A percentile compares a stretch with the other conserved stretches of the same genome.
These are phyloP conservation scores for Trichoderma hamatum DNA, from an alignment of 2,329 filamentous ascomycete genomes.

Conservation along the genomic window DNA sequence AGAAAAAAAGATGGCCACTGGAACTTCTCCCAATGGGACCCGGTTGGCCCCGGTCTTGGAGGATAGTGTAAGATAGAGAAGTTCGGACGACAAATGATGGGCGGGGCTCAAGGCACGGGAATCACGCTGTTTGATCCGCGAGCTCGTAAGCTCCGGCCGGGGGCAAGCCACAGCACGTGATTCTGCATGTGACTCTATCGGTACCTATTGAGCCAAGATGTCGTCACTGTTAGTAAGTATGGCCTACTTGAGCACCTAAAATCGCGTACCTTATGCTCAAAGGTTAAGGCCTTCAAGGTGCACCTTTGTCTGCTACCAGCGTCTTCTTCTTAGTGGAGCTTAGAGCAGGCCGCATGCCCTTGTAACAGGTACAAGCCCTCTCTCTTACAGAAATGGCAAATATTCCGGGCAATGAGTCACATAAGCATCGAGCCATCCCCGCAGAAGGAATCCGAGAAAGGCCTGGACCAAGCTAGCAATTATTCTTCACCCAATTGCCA, in stretches of 20 bases:
- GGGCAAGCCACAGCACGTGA: not conserved
- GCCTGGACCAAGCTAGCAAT: not conserved
- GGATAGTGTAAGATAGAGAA: constrained; percentile 32
- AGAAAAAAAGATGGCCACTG: constrained; percentile 11
- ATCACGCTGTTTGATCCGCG: constrained; percentile 23
- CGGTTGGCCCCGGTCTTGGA: constrained; percentile 42
- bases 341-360: not conserved
- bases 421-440: constrained; percentile 29
- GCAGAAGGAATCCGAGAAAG: not conserved
- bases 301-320: not conserved
- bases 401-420: constrained; percentile 20
- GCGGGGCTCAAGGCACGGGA: constrained; percentile 41
- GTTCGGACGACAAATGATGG: constrained; percentile 26
- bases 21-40: constrained; percentile 38
- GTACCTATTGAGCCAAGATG: not conserved
- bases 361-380: not conserved
- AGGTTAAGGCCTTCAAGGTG: not conserved
- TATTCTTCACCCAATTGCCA: not conserved
- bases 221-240: not conserved
- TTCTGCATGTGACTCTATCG: not conserved
- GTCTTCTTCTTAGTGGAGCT: not conserved
- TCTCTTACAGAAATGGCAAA: not conserved
- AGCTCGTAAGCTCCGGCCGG: not conserved
- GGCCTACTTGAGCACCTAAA: not conserved
- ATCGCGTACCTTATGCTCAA: too few species aligned